Evolutionary conservation across 495 filamentous ascomycete species (phyloP), one percentile per base, ranked within the genome.

Genomic region (Penicillium tannophilum): DNA sequence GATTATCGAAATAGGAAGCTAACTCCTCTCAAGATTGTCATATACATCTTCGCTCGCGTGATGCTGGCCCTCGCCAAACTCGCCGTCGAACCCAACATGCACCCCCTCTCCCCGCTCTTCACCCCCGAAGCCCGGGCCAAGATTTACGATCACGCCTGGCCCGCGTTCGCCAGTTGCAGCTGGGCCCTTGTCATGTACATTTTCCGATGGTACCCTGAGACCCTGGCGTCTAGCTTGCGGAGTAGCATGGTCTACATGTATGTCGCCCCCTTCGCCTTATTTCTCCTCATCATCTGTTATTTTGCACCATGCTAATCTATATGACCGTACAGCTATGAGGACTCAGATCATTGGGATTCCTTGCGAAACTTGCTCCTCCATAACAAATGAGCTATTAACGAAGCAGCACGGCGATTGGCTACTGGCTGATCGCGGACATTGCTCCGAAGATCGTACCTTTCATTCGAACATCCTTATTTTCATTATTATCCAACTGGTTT

Each of bases 171-270:
- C 42, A 87, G 85, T 58, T 48, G 91, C 54, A 93, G 87, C 64
- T 99, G 94, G 94, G 94, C 87, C 0, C 69, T 81, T 43, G 93
- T 99, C 54, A 99, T 99, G 94, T 94, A 92, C 74, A 73, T 98
- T 41, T 99, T 96, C 80, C 82, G 89, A 58, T 92, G 89, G 86
- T 85, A 97, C 76, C 90, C 93, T 10, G 90, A 94, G 59, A 90
- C 87, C 26, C 79, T 99, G 66, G 93, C 95, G 76, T 82, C 85
- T 48, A 96, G 92, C 73, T 76, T 99, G 77, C 83, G 92, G 72
- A 93, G 88, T 75, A 97, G 93, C 77, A 99, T 99, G 94, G 88
- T 86, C 59, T 99, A 98, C 72, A 96, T 99, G 84, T 98, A 91
- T 71, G 86, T 83, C n/a, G 17, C 43, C 26, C 17, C 12, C 24